Evolutionary conservation across 2,329 filamentous ascomycete genomes (phyloP), one percentile per base, ranked within the genome.

Genomic region (Fusarium neocosmosporiellum): DNA sequence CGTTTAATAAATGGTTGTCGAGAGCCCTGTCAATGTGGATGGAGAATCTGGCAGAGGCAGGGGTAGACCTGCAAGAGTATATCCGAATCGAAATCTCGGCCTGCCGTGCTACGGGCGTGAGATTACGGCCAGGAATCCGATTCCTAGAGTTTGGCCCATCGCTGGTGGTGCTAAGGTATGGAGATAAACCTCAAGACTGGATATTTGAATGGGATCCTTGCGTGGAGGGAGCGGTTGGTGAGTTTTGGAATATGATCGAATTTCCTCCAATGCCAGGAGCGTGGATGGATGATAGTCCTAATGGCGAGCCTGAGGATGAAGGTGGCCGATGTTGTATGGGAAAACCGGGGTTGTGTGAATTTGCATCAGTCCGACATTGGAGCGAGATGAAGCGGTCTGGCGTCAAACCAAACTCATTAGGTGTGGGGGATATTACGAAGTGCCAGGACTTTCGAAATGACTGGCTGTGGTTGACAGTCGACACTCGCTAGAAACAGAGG

Each of bases 41-140:
- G 0, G 29, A 71, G n/a, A 67, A 71, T 5, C 1, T 71, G 1
- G 43, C 6, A 8, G 10, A 22, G 2, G 67, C 68, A 1, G 34
- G 37, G 7, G 9, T 69, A 3, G 13, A 59, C 9, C 13, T 70
- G 0, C n/a, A 39, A 4, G 41, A 50, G 4, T 59, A 66, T 2
- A 39, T 57, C 8, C 34, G 18, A 6, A 9, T 11, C 2, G 54
- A 57, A 8, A 24, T 39, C 22, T 29, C 16, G 2, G 54, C 16
- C 10, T 57, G 33, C 14, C 54, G 54, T 29, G 22, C 10, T 8
- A 11, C 1, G 2, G 18, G 1, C 2, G 10, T 27, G 20, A 13
- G n/a, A 9, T n/a, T 57, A 27, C 54, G 24, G 1, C 7, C 14
- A n/a, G 34, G 34, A 5, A n/a, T 2, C 10, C 33, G 53, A 7